Base-by-base conservation (phyloP, 1,284 basidiomycete species). In the Moniliophthora roreri region DNA sequence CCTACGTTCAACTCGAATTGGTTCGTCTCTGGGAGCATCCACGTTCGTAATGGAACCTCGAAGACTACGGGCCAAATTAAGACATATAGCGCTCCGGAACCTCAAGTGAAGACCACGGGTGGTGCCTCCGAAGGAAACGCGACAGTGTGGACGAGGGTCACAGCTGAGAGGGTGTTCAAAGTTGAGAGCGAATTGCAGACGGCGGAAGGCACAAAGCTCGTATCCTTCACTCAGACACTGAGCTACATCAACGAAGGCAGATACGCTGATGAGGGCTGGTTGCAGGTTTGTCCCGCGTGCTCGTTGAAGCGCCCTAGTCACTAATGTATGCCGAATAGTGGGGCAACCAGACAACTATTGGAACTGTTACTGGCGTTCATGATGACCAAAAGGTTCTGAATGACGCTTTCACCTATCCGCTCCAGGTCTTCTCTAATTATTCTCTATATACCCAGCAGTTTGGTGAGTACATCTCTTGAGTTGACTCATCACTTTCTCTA, bases 171-270 rank as follows among this genome's bases (percentile, higher is more conserved):
- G 6, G 66, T 63, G 24, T 61, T 82, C 39, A 67, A 66, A 35
- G 76, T 81, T 42, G 78, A 80, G 62, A 68, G 74, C n/a, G 70
- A 75, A 55, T 69, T 82, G 48, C 58, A 69, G 11, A 76, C 74
- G 23, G 75, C 78, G 13, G 76, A 77, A 51, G 79, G 79, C 15
- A 66, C 60, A 55, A 71, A 60, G 42, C 76, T 66, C 4, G 77
- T 80, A 5, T 67, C 69, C 3, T 81, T 79, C 66, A 59, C 67
- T 4, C 80, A 82, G 64, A 66, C 67, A n/a, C 56, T 80, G 50
- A 53, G 62, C 47, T 82, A 73, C 57, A 63, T 60, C 36, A 82
- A 82, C 58, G 68, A 69, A 18, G 78, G 79, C 56, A 65, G 64
- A 48, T 81, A 77, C 61, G 62, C 72, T 26, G 66, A 79, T 48